Percentiles rank a stretch among this genome's conserved stretches.
phyloP scores from a whole-genome alignment of 257 asterid species.

The Salvia rosmarinus region DNA sequence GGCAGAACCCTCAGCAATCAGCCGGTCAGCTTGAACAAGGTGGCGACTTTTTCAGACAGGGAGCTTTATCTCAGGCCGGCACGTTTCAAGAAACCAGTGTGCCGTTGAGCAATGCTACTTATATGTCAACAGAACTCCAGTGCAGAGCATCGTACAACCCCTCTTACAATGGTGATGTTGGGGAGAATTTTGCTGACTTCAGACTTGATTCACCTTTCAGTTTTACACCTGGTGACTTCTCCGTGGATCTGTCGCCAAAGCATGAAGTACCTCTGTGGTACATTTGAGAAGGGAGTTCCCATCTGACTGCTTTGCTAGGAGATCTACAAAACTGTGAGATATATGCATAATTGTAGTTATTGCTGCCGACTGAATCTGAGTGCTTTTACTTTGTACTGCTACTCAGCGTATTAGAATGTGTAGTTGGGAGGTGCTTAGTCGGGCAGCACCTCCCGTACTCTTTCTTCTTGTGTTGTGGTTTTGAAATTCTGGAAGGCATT shows the following conservation, averaged over 20 bases:
- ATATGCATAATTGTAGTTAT: conserved; percentile 34
- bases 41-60: conserved; percentile 34
- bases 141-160: conserved; percentile 37
- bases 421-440: neutral
- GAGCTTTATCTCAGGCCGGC: conserved; percentile 32
- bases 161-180: conserved; percentile 33
- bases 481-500: conserved; percentile 9
- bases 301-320: neutral
- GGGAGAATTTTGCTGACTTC: conserved; percentile 43
- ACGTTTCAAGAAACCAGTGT: conserved; percentile 38
- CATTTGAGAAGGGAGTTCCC: conserved; percentile 28
- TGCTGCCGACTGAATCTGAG: conserved; percentile 21
- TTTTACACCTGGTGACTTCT: conserved; percentile 41
- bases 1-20: conserved; percentile 40
- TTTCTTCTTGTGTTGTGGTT: conserved; percentile 26
- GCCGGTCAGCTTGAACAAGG: conserved; percentile 35
- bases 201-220: conserved; percentile 47
- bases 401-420: conserved; percentile 22
- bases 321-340: conserved; percentile 29
- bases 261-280: conserved; percentile 53
- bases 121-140: conserved; percentile 43
- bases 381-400: conserved; percentile 27
- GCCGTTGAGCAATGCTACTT: conserved; percentile 34
- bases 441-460: conserved; percentile 2
- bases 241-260: conserved; percentile 42